Evolutionary conservation across 73 alveolate species (phyloP).

Genomic region (Strombidium stylifer): DNA sequence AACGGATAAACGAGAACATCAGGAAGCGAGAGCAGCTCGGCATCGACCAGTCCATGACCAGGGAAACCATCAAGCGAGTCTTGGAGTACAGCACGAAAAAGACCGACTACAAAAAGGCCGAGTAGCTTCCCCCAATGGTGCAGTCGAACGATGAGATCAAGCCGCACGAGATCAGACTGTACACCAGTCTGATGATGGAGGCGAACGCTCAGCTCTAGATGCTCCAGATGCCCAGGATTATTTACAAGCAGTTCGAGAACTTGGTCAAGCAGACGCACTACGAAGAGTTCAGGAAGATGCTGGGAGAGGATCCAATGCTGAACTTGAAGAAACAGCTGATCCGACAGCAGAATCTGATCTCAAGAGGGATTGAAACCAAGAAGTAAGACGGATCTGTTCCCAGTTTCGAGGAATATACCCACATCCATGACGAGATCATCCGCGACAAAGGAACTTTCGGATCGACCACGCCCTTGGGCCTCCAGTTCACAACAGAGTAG

Average conservation of each 20-base stretch:
- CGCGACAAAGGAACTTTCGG: neutral
- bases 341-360: neutral
- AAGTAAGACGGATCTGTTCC: conserved; percentile 36
- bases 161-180: too few species aligned
- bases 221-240: conserved; percentile 23
- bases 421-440: conserved; percentile 1
- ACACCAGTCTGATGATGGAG: conserved; percentile 27
- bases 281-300: neutral
- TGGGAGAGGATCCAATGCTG: conserved; percentile 40
- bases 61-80: too few species aligned
- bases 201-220: conserved; percentile 44
- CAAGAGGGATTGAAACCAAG: neutral
- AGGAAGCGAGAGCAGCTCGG: conserved; percentile 6
- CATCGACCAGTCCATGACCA: too few species aligned
- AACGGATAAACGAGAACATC: conserved; percentile 1
- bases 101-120: too few species aligned
- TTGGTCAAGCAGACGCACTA: neutral
- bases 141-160: too few species aligned
- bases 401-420: conserved; percentile 7
- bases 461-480: too few species aligned
- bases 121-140: too few species aligned
- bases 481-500: neutral
- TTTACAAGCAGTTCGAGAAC: conserved; percentile 22
- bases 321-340: neutral
- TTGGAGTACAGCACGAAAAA: too few species aligned